Evolutionary conservation across 169 alveolate species (phyloP).

Genomic region (Cryptosporidium andersoni): DNA sequence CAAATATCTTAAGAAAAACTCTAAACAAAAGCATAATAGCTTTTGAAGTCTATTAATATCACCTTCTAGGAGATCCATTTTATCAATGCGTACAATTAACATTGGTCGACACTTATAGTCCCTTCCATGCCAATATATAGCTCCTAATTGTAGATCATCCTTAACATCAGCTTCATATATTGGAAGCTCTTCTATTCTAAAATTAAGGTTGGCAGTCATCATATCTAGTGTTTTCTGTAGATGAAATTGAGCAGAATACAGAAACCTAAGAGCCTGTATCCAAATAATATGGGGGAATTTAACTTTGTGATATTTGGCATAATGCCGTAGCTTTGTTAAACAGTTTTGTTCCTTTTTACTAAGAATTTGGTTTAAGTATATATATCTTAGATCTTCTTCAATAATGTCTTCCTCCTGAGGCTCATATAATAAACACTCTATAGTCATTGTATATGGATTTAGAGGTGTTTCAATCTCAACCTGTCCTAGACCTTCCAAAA

Average conservation of each 20-base stretch:
- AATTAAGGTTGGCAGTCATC: constrained; percentile 39
- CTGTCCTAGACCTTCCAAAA: not conserved
- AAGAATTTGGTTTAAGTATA: constrained; percentile 48
- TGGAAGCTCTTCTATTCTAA: constrained; percentile 58
- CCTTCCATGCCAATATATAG: constrained; percentile 73
- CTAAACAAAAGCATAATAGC: constrained; percentile 71
- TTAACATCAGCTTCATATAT: constrained; percentile 37
- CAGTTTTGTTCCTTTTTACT: constrained; percentile 42
- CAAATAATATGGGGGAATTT: constrained; percentile 57
- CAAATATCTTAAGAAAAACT: constrained; percentile 52
- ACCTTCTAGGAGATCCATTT: constrained; percentile 45
- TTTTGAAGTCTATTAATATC: constrained; percentile 46
- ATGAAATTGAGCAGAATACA: constrained; percentile 54
- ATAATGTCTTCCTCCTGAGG: constrained; percentile 32
- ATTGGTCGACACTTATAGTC: constrained; percentile 72
- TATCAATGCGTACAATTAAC: constrained; percentile 51
- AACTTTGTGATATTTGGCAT: constrained; percentile 27
- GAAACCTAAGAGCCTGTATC: constrained; percentile 65
- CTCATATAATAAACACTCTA: constrained; percentile 46
- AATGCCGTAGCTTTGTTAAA: constrained; percentile 38
- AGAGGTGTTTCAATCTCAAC: constrained; percentile 36
- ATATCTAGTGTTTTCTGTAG: constrained; percentile 44
- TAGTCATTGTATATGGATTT: constrained; percentile 45
- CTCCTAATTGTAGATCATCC: constrained; percentile 65
- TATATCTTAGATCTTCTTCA: constrained; percentile 62